phyloP scores from a whole-genome alignment of 108 stramenopile genomes.

The Phaeodactylum tricornutum region DNA sequence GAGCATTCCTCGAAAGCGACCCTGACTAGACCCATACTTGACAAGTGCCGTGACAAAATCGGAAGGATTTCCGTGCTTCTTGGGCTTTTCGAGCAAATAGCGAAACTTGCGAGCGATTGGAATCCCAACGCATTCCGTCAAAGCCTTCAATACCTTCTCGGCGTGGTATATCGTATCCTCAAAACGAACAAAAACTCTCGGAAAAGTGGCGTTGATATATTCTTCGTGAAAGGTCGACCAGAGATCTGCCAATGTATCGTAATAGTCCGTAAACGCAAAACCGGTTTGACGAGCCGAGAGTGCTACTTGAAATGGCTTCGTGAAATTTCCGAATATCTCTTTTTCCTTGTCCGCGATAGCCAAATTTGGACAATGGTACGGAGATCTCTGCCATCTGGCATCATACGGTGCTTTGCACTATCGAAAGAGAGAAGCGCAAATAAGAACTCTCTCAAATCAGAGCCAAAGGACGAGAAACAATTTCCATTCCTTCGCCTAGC shows the following conservation, averaged over 20 bases:
- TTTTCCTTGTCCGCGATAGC: too few relatives aligned
- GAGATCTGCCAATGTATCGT: conserved; percentile 36
- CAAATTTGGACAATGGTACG: conserved; percentile 2
- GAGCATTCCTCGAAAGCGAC: conserved; percentile 19
- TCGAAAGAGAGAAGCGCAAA: neutral
- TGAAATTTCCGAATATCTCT: too few relatives aligned
- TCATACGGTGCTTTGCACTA: conserved; percentile 3
- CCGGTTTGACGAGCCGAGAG: conserved; percentile 13
- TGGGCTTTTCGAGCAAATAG: neutral
- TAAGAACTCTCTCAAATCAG: neutral
- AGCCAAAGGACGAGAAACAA: too few relatives aligned
- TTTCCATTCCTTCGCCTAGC: too few relatives aligned
- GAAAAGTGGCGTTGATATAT: conserved; percentile 45
- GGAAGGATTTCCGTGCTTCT: neutral
- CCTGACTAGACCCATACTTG: neutral
- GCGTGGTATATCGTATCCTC: conserved; percentile 69
- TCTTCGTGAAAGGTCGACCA: conserved; percentile 65
- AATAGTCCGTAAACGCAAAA: conserved; percentile 11
- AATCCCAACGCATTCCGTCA: neutral
- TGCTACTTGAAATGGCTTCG: too few relatives aligned
- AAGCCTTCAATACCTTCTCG: conserved; percentile 18
- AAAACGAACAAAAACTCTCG: conserved; percentile 57
- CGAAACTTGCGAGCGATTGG: neutral
- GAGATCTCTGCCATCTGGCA: neutral
- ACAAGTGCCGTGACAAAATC: neutral